Conservation (phyloP, 805 yeast species). For the Saccharomyces kudriavzevii region DNA sequence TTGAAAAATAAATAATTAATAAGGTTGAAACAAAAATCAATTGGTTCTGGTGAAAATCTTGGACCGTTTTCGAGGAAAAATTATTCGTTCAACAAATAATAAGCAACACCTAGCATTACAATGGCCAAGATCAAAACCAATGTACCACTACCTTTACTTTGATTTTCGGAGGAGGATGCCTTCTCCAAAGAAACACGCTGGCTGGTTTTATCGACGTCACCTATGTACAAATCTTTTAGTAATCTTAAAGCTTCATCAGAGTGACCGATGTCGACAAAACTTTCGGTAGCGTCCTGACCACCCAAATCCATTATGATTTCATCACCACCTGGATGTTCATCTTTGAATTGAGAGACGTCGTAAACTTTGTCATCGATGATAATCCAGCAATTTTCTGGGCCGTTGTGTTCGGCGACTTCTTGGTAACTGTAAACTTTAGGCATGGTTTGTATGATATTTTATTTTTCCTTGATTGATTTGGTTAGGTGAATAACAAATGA, state of each 20-base stretch:
- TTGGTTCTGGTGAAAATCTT: not conserved
- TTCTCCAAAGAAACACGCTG: conserved; percentile 25
- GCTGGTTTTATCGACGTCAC: conserved; percentile 65
- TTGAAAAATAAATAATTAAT: not conserved
- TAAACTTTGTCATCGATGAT: conserved; percentile 76
- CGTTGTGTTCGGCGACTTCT: conserved; percentile 64
- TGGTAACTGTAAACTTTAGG: conserved; percentile 50
- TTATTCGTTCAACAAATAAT: conserved; percentile 22
- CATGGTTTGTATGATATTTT: conserved; percentile 34
- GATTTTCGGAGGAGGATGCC: conserved; percentile 41
- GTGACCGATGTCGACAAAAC: conserved; percentile 91
- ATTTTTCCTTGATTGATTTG: conserved; percentile 32
- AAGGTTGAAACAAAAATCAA: not conserved
- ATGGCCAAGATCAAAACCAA: conserved; percentile 77
- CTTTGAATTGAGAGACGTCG: conserved; percentile 57
- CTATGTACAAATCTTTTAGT: conserved; percentile 60
- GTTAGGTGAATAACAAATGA: not conserved
- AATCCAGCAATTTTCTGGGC: conserved; percentile 79
- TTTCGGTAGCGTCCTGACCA: conserved; percentile 76
- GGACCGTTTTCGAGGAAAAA: not conserved
- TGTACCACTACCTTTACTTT: conserved; percentile 61
- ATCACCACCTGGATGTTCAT: conserved; percentile 71
- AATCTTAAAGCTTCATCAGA: conserved; percentile 89
- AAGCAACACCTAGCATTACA: conserved; percentile 23
- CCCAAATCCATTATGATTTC: conserved; percentile 73